Evolutionary conservation across 345 rosid species (phyloP), one percentile per base, ranked within the genome.

Genomic region (Draba incana): DNA sequence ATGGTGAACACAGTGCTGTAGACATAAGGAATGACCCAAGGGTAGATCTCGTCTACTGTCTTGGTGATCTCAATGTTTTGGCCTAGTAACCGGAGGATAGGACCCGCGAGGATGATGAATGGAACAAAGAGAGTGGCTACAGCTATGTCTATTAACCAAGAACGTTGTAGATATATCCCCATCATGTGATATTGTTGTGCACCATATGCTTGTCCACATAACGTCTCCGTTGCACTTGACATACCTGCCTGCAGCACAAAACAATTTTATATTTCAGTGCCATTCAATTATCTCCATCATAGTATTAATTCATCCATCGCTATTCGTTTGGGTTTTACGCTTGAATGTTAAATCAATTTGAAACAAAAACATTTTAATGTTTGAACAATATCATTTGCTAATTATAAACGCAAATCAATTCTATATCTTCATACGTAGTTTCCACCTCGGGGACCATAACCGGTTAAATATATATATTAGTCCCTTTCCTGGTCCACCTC

Each of bases 121-220:
- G 87, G 85, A 33, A 66, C 73, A 46, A 83, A 68, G 48, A 83
- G 66, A 6, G 81, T 74, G 14, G 81, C 80, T 24, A 72, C 54
- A 10, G 44, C 58, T 8, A 3, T 5, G 51, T 79, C 78, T 53
- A 85, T 68, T 45, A 85, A 71, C 89, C 86, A 83, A 38, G 89
- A 82, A 60, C 86, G 70, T 66, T 85, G 86, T 53, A 85, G 45
- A 68, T 83, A 84, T 45, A 84, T 75, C 0, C 88, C 88, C 78
- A 84, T 64, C 88, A 84, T 82, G 75, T 81, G 83, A 65, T 84
- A 77, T 62, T 84, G 86, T 73, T 77, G 63, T 8, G 88, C 88
- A 53, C 88, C 88, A 45, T 65, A 84, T 35, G 88, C 84, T 79
- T 84, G 88, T 39, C 88, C 88, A 52, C 88, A 84, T 39, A 84